Base-by-base conservation (phyloP, 1,284 basidiomycete genomes). In the Coniferiporia weirii region DNA sequence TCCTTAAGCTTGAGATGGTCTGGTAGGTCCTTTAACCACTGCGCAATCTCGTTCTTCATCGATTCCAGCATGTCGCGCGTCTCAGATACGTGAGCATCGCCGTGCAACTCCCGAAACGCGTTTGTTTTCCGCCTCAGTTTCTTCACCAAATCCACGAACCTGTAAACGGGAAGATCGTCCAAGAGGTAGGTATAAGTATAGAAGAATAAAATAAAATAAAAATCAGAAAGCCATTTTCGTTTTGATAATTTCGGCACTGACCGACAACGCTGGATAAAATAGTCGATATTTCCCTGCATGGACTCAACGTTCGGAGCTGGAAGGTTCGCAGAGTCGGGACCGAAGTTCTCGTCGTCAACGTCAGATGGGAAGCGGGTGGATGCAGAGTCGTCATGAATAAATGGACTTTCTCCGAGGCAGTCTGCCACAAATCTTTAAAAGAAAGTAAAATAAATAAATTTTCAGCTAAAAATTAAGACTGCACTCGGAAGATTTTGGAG, bases 391-490 rank as follows among this genome's bases (percentile, higher is more conserved):
- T 79, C 74, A 17, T 80, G 69, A 46, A 88, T 80, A 12, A 83
- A 74, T 1, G 86, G 79, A 12, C 79, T 73, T 57, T 83, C 80
- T 4, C 80, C 81, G 69, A 86, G 75, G 53, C 76, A 77, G 66
- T 89, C 87, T 3, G 87, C 83, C 35, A 85, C 75, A 67, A 88
- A 87, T 62, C 87, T 89, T 17, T 44, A 45, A 27, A 40, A 34
- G 52, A 49, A 36, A 38, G 61, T 32, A 56, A 50, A 22, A 51
- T 53, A 57, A 61, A 54, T 64, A 47, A 64, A n/a, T 45, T 7
- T 17, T n/a, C 44, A 43, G 57, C 36, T 35, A 20, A n/a, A 47
- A 47, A 22, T 22, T 12, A n/a, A 3, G 22, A 49, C 13, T 38
- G 8, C 32, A 10, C 48, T 13, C 47, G 38, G n/a, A 22, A 43